Base-by-base conservation (phyloP, 192 early-diverging fungal species). In the Lobosporangium transversale region DNA sequence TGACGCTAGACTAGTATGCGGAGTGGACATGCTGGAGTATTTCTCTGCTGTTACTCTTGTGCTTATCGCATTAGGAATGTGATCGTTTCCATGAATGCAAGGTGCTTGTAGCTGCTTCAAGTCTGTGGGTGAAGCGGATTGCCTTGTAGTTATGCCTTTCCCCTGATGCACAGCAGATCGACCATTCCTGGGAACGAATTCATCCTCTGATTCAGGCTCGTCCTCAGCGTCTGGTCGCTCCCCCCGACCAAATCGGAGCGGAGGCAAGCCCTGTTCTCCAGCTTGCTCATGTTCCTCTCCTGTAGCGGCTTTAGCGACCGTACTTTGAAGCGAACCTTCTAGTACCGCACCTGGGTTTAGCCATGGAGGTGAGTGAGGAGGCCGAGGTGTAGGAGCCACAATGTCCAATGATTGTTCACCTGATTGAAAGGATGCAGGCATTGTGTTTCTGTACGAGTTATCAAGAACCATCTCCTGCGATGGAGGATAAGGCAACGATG, bases 221-320 rank as follows among this genome's bases (percentile, higher is more conserved):
- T 71, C 68, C 3, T 70, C 68, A 24, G 69, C 59, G 52, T 71
- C 69, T n/a, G 69, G 69, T 26, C 69, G 43, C 29, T 71, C 69
- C 11, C 69, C 69, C 23, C 69, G 60, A 9, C 69, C 69, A 44
- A 71, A 71, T 24, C 69, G 69, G 21, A 71, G 61, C 9, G 69
- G 69, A 18, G 69, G 69, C 21, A 62, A 33, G n/a, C 63, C 70
- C 30, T 47, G 55, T 27, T 68, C 66, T 32, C 52, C 42, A 40
- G 53, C 58, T 14, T 58, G 15, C n/a, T 53, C 40, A 3, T 14
- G 58, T 17, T 11, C 33, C 17, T 27, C 53, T 4, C 50, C n/a
- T 8, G n/a, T 52, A 11, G 59, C 31, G 18, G 51, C 30, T n/a
- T n/a, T n/a, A n/a, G n/a, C n/a, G n/a, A n/a, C n/a, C n/a, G n/a